phyloP scores from a whole-genome alignment of 2,329 filamentous ascomycete species.

The Aspergillus sp. region DNA sequence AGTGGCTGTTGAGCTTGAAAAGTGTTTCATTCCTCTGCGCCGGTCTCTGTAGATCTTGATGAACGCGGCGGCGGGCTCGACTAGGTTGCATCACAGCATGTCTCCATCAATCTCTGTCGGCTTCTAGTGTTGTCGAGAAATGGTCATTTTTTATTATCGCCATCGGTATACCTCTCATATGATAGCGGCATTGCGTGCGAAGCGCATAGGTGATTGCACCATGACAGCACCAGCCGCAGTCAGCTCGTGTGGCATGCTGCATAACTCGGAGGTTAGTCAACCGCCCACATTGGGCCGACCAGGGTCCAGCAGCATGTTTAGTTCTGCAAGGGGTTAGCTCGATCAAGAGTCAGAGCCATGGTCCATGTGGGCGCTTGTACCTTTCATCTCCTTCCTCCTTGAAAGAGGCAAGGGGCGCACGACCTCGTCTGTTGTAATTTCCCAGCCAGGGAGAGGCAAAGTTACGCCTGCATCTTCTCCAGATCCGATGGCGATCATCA shows the following conservation, averaged over 20 bases:
- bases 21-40: constrained; percentile 24
- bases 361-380: constrained; percentile 16
- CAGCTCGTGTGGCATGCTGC: constrained; percentile 22
- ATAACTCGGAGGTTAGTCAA: constrained; percentile 11
- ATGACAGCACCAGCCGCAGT: neutral
- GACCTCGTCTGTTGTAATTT: constrained; percentile 19
- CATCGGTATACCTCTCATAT: too few relatives aligned
- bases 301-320: constrained; percentile 15
- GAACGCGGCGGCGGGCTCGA: constrained; percentile 9
- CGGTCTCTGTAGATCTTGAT: constrained; percentile 18
- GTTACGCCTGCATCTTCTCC: neutral
- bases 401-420: constrained; percentile 18
- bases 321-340: constrained; percentile 15
- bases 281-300: constrained; percentile 18
- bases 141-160: too few relatives aligned
- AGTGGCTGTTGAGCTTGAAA: neutral
- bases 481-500: constrained; percentile 3
- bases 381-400: constrained; percentile 6
- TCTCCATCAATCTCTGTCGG: neutral
- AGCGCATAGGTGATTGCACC: neutral
- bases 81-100: constrained; percentile 18
- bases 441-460: constrained; percentile 18
- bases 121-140: too few relatives aligned
- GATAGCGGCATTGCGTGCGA: neutral
- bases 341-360: neutral